Conservation (phyloP, 2,329 filamentous ascomycete species). For the Nemania sp. region DNA sequence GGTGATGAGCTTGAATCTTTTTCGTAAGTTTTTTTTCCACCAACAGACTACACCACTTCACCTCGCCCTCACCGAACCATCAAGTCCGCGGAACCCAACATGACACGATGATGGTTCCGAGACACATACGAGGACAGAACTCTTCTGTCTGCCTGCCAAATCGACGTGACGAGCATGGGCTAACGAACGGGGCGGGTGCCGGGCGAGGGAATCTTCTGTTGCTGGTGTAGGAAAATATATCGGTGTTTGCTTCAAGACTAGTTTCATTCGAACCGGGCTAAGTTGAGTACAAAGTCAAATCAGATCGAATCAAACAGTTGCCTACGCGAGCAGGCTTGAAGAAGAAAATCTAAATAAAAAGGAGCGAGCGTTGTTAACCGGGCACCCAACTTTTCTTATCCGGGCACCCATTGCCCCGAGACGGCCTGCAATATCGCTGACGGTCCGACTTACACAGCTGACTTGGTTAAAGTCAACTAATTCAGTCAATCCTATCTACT, state of each 20-base stretch:
- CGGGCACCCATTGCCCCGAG: no score
- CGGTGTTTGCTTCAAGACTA: conserved; percentile 22
- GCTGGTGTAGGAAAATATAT: background rate
- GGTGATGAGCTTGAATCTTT: background rate
- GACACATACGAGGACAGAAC: conserved; percentile 14
- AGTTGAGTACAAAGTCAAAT: background rate
- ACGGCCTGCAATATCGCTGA: no score
- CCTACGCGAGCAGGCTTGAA: background rate
- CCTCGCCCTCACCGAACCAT: background rate
- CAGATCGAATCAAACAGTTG: no score
- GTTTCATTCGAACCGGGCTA: background rate
- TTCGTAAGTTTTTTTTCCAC: no score
- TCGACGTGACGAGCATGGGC: background rate
- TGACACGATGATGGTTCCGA: conserved; percentile 17
- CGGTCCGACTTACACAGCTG: no score
- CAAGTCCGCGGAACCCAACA: conserved; percentile 11
- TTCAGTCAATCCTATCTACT: no score
- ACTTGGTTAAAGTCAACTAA: no score
- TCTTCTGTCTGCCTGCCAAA: background rate
- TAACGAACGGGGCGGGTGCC: background rate
- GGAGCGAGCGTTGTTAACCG: no score
- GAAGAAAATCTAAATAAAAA: no score
- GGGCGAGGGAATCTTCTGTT: background rate
- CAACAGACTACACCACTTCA: no score
- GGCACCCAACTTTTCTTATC: no score